Evolutionary conservation across 2,329 filamentous ascomycete genomes (phyloP), one percentile per base, ranked within the genome.

Genomic region (Pseudopyrenochaeta lycopersici): DNA sequence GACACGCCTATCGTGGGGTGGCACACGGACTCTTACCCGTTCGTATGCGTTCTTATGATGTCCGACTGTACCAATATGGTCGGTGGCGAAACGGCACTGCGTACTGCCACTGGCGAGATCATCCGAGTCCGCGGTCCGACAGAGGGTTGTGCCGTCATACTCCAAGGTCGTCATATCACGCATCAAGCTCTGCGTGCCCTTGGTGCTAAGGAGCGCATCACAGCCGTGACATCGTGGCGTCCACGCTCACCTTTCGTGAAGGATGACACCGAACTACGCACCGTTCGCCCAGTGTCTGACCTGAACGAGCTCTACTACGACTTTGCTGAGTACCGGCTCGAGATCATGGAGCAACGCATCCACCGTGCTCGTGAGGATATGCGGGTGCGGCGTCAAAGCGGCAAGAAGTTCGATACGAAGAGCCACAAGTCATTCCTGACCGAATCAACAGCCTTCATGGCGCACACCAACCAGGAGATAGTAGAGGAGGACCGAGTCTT

Each of bases 41-140:
- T 88, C 65, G 86, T 89, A n/a, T 88, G 85, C 60, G 86, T 89
- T n/a, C 80, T 82, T 7, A 89, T 89, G 85, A 79, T 89, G 23
- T 86, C 84, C 31, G 85, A 89, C 63, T 87, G 85, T 58, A 81
- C 79, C 0, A 76, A 78, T 32, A 89, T 89, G 86, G 74, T 86
- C 11, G 87, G 87, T 9, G 86, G 87, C 3, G 87, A 89, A 72
- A 89, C 86, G 0, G 85, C 83, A 1, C 69, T 89, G n/a, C 78
- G 80, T 32, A 85, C 78, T 1, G 81, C 77, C 1, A 77, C 77
- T 20, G 84, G 84, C 2, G 78, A 84, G 2, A 77, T 86, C 14
- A 70, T 85, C 54, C 86, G 86, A 68, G 81, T 87, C 40, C 79
- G 85, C 47, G 85, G 85, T 11, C 85, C 85, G 4, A 78, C 82